phyloP scores from a whole-genome alignment of 2,329 filamentous ascomycete species.

The Stemphylium beticola region DNA sequence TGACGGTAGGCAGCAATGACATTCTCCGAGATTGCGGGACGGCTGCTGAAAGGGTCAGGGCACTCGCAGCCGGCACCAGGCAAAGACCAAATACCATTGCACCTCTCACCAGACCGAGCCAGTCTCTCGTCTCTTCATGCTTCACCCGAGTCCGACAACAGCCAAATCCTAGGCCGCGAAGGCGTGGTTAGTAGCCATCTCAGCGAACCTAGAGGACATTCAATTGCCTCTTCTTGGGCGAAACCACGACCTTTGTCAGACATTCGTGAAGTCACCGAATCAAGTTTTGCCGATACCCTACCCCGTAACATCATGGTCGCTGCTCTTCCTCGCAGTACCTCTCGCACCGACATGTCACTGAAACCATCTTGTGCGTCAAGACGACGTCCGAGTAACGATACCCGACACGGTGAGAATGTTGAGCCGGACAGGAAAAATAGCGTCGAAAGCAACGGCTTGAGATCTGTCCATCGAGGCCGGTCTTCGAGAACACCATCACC shows the following conservation, averaged over 20 bases:
- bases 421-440: constrained; percentile 39
- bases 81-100: constrained; percentile 22
- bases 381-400: constrained; percentile 40
- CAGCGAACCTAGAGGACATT: constrained; percentile 33
- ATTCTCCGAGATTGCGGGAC: constrained; percentile 38
- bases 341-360: constrained; percentile 38
- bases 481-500: constrained; percentile 43
- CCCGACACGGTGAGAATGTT: constrained; percentile 33
- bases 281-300: constrained; percentile 51
- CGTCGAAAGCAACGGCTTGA: constrained; percentile 35
- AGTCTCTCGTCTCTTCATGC: constrained; percentile 17
- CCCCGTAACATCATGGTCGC: constrained; percentile 37
- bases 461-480: constrained; percentile 33
- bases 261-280: constrained; percentile 58
- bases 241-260: constrained; percentile 55
- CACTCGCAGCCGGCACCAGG: constrained; percentile 32
- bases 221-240: constrained; percentile 39
- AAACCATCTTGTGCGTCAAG: constrained; percentile 42
- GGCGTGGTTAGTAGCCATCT: constrained; percentile 36
- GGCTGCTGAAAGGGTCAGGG: constrained; percentile 46
- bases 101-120: constrained; percentile 26
- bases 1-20: constrained; percentile 39
- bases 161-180: constrained; percentile 19
- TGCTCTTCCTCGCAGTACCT: constrained; percentile 29
- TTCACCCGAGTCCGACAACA: constrained; percentile 17